Base-by-base conservation (phyloP, 345 rosid species). In the Populus tremula region DNA sequence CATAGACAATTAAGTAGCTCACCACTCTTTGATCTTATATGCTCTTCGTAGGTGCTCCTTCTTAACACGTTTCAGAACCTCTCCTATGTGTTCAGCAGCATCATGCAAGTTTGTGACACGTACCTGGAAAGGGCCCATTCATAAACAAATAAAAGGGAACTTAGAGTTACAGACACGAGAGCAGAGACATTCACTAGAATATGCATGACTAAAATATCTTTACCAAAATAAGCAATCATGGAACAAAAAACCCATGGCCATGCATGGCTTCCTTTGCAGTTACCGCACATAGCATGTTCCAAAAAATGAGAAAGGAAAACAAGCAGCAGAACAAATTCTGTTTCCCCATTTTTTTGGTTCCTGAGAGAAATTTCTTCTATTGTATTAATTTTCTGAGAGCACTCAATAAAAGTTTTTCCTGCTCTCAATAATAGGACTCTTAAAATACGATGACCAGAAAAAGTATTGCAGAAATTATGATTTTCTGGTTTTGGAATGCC, bases 71-170 rank as follows among this genome's bases (percentile, higher is more conserved):
- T 82, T 93, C 78, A 96, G 80, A 66, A 93, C 97, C 83, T 92
- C 96, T 70, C 97, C 93, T 50, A 96, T 91, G 81, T 93, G 98
- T 78, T 93, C 98, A 76, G 96, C 59, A 82, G 99, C 98, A 85
- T 96, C 93, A 43, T 75, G 88, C 79, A 96, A 82, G 85, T 96
- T 96, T 79, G 97, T 91, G 59, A 92, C 94, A 47, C 91, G 92
- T 59, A 93, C 99, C 99, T 93, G 39, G 8, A 74, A 69, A 73
- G 61, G 70, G 41, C 6, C 8, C 31, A 53, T 13, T 50, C 54
- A 54, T 29, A 38, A 64, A 49, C n/a, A 25, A 7, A 69, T 25
- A 47, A 36, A 1, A 17, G 8, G 64, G 41, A 59, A 25, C 43
- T 25, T n/a, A 38, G 18, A 29, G 41, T 17, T 8, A 11, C 12